Evolutionary conservation across 2,329 filamentous ascomycete genomes (phyloP).

Genomic region (Zymoseptoria tritici): DNA sequence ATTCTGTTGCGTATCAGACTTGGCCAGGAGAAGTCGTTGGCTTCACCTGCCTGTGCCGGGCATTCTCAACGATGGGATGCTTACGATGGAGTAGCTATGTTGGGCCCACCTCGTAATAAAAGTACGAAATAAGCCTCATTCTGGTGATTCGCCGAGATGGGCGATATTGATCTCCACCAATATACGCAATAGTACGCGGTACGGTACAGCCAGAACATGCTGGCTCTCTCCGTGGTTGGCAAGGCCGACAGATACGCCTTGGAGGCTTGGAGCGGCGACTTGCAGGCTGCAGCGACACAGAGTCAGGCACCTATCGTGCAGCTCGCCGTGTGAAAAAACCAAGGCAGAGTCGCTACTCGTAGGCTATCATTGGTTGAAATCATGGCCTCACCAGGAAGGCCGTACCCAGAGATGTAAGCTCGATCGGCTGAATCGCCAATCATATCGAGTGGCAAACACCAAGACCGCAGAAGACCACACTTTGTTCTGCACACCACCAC

Average conservation of each 20-base stretch:
- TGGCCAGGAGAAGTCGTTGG: not conserved
- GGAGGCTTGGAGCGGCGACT: no score
- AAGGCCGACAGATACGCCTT: not conserved
- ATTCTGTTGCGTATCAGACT: not conserved
- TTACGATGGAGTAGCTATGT: not conserved
- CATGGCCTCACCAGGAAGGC: not conserved
- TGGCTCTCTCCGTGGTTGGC: not conserved
- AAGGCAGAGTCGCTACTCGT: not conserved
- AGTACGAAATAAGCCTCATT: no score
- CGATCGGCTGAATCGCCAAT: not conserved
- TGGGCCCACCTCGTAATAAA: not conserved
- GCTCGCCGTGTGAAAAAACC: not conserved
- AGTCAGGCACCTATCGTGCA: not conserved
- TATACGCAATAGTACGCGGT: not conserved
- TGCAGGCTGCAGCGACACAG: not conserved
- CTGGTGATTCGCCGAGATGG: not conserved
- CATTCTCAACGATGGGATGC: not conserved
- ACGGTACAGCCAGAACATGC: no score
- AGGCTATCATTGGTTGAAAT: not conserved
- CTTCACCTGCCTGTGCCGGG: not conserved
- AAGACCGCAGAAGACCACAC: not conserved
- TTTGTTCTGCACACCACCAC: not conserved
- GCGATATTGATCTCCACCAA: not conserved
- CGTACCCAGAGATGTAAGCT: not conserved
- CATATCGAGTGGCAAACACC: not conserved